Percentiles rank a stretch among this genome's conserved stretches.
Evolutionary conservation across 2,329 filamentous ascomycete species (phyloP).

Genomic region (Cercospora berteroae): DNA sequence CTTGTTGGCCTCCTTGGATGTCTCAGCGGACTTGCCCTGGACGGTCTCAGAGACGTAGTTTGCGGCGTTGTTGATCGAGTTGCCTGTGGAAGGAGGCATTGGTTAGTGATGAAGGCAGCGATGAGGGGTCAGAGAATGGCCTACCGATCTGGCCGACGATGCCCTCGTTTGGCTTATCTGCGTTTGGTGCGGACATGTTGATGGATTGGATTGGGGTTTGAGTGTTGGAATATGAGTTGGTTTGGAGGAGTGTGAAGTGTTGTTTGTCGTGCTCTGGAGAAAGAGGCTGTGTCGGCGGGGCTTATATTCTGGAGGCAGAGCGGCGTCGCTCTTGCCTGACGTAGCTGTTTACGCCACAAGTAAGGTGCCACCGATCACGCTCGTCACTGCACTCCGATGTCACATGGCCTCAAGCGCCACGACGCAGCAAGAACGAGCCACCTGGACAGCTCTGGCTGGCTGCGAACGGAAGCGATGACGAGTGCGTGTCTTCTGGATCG

Average conservation of each 20-base stretch:
- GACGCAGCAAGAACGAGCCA: background rate
- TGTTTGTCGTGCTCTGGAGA: background rate
- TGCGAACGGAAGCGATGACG: background rate
- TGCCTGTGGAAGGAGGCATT: slow-evolving; percentile 23
- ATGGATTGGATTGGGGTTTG: slow-evolving; percentile 14
- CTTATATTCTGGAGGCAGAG: background rate
- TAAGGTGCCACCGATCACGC: background rate
- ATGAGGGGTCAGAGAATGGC: background rate
- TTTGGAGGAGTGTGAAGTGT: background rate
- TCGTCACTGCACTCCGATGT: background rate
- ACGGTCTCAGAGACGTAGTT: slow-evolving; percentile 68
- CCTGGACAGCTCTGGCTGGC: background rate
- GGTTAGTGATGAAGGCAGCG: background rate
- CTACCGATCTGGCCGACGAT: slow-evolving; percentile 41
- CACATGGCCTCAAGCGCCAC: background rate
- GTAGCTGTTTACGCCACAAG: background rate
- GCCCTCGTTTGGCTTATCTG: slow-evolving; percentile 45
- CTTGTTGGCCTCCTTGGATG: slow-evolving; percentile 70
- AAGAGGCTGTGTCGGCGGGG: background rate
- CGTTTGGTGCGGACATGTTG: slow-evolving; percentile 48
- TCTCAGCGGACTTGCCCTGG: slow-evolving; percentile 55
- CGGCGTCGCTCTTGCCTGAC: background rate
- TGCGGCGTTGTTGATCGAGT: slow-evolving; percentile 52
- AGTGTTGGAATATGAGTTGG: background rate
- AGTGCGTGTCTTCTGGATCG: background rate